Evolutionary conservation across 2,329 filamentous ascomycete species (phyloP).

Genomic region (Cadophora luteo-olivacea): DNA sequence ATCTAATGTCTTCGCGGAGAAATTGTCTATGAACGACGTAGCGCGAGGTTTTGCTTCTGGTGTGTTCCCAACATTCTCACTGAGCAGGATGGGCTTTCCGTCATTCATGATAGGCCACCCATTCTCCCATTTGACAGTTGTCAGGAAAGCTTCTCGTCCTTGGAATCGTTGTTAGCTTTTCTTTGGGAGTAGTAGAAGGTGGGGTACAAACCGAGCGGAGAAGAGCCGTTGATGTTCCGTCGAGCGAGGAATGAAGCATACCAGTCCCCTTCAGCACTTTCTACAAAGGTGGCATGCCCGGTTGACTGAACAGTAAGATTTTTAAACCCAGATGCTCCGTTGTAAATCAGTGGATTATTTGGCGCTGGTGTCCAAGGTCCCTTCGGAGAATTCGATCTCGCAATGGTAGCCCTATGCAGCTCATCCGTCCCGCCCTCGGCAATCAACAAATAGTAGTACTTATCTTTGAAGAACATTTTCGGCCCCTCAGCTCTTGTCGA

Average conservation of each 20-base stretch:
- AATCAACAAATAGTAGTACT: neutral
- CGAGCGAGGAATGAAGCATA: slow-evolving; percentile 30
- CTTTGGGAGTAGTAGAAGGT: neutral
- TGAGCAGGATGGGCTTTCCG: slow-evolving; percentile 30
- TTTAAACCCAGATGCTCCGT: neutral
- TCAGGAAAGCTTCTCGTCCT: neutral
- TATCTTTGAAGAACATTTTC: neutral
- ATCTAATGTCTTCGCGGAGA: neutral
- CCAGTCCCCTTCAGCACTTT: slow-evolving; percentile 25
- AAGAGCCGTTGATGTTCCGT: slow-evolving; percentile 31
- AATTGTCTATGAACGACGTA: neutral
- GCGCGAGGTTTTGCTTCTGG: slow-evolving; percentile 20
- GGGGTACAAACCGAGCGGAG: slow-evolving; percentile 24
- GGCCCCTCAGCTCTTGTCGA: neutral
- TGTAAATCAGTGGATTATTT: neutral
- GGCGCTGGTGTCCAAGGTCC: neutral
- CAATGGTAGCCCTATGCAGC: neutral
- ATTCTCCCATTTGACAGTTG: slow-evolving; percentile 30
- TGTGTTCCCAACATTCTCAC: slow-evolving; percentile 23
- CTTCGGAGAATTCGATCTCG: neutral
- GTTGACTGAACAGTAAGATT: slow-evolving; percentile 17
- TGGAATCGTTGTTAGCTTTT: neutral
- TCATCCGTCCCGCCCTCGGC: neutral
- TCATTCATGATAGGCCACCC: slow-evolving; percentile 32
- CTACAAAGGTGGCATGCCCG: slow-evolving; percentile 30